phyloP scores from a whole-genome alignment of 768 basidiomycete species.

The Scleroderma citrinum region DNA sequence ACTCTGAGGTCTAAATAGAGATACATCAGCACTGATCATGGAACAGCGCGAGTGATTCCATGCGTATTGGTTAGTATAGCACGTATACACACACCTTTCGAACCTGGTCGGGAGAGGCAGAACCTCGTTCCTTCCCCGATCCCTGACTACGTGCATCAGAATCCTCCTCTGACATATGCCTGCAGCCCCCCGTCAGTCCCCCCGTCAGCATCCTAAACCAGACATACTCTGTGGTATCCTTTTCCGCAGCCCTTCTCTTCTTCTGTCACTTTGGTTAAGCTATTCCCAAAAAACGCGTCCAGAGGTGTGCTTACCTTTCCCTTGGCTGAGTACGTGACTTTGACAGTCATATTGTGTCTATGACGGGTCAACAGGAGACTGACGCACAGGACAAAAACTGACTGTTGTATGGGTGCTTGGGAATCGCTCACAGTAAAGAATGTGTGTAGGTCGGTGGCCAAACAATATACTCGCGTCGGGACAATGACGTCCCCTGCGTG shows the following conservation, averaged over 20 bases:
- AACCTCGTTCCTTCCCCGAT: neutral
- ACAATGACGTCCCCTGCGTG: slow-evolving; percentile 9
- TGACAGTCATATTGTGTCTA: slow-evolving; percentile 12
- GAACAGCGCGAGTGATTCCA: too few relatives aligned
- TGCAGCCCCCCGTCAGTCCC: neutral
- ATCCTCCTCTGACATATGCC: slow-evolving; percentile 6
- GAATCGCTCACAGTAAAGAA: slow-evolving; percentile 29
- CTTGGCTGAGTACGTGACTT: slow-evolving; percentile 7
- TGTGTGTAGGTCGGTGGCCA: slow-evolving; percentile 15
- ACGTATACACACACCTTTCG: slow-evolving; percentile 1
- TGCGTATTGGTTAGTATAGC: too few relatives aligned
- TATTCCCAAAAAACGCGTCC: slow-evolving; percentile 2
- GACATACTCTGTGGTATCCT: slow-evolving; percentile 5
- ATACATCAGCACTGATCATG: too few relatives aligned
- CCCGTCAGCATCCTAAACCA: neutral
- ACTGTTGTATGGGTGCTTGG: slow-evolving; percentile 12
- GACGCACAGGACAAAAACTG: neutral
- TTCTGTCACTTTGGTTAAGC: slow-evolving; percentile 2
- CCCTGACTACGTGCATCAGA: slow-evolving; percentile 2
- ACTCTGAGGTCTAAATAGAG: neutral
- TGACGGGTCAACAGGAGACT: slow-evolving; percentile 2
- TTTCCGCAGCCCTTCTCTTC: neutral
- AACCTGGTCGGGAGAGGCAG: neutral
- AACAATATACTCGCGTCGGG: slow-evolving; percentile 10
- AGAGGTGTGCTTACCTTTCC: slow-evolving; percentile 10